Conservation (phyloP, 148 eudicot genomes). For the Rhododendron griersonianum region DNA sequence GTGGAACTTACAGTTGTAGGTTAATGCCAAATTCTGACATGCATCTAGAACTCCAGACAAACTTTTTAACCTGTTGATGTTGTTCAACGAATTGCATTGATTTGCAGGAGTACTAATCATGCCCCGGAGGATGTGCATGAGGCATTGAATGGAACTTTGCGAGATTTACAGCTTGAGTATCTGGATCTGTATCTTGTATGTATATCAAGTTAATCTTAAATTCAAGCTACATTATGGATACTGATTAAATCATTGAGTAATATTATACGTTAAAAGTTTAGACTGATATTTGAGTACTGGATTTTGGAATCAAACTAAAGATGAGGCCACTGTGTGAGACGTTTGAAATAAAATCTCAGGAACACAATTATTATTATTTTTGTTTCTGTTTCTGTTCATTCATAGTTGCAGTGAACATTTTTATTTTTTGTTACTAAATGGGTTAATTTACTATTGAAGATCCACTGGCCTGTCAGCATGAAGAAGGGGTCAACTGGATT, state of each 20-base stretch:
- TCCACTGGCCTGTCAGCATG: constrained; percentile 66
- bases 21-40: neutral
- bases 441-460: constrained; percentile 24
- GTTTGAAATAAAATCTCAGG: neutral
- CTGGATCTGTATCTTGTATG: constrained; percentile 57
- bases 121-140: constrained; percentile 56
- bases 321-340: neutral
- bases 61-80: neutral
- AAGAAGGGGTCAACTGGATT: constrained; percentile 52
- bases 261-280: neutral
- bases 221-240: neutral
- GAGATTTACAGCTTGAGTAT: constrained; percentile 57
- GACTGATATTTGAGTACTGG: neutral
- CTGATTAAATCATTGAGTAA: neutral
- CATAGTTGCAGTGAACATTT: neutral
- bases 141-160: constrained; percentile 45
- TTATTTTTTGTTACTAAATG: neutral
- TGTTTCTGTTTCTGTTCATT: neutral
- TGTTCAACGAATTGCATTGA: neutral
- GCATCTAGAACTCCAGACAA: neutral
- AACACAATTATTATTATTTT: neutral
- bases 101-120: constrained; percentile 49
- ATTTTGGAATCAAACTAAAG: neutral
- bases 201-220: neutral
- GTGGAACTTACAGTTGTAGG: neutral